Conservation (phyloP, 2,329 filamentous ascomycete genomes). For the Epichloe bromicola region DNA sequence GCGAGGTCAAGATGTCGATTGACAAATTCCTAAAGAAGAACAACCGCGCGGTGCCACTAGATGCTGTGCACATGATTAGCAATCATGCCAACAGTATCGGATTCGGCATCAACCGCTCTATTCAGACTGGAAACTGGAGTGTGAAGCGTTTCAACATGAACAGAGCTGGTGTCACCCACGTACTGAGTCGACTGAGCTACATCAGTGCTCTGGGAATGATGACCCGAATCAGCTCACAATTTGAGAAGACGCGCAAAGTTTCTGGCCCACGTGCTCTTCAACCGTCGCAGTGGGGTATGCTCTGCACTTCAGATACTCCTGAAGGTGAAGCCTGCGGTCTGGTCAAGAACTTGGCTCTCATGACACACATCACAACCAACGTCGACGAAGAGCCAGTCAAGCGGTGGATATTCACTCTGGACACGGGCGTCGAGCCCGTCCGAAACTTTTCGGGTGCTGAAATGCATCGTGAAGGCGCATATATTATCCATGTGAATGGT, state of each 20-base stretch:
- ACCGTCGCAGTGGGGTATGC: conserved; percentile 95
- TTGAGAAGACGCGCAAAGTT: conserved; percentile 96
- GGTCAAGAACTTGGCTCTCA: conserved; percentile 93
- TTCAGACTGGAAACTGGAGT: conserved; percentile 96
- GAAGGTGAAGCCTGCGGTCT: conserved; percentile 97
- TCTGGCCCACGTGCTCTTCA: conserved; percentile 90
- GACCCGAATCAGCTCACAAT: conserved; percentile 96
- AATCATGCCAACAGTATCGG: conserved; percentile 82
- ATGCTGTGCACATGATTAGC: conserved; percentile 73
- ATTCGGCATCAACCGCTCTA: conserved; percentile 85
- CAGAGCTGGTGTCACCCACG: conserved; percentile 88
- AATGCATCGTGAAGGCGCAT: conserved; percentile 71
- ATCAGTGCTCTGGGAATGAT: conserved; percentile 98
- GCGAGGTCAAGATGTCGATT: conserved; percentile 80
- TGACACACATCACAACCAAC: conserved; percentile 98
- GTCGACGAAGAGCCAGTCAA: conserved; percentile 86
- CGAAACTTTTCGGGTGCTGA: conserved; percentile 62
- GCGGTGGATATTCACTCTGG: conserved; percentile 74
- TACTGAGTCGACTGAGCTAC: conserved; percentile 88
- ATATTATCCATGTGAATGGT: conserved; percentile 90
- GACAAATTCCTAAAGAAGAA: conserved; percentile 94
- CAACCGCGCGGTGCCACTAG: conserved; percentile 75
- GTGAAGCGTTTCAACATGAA: conserved; percentile 99
- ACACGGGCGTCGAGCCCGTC: conserved; percentile 69
- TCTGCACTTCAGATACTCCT: conserved; percentile 92